phyloP scores from a whole-genome alignment of 441 rosid genomes.

The Gossypium trilobum region DNA sequence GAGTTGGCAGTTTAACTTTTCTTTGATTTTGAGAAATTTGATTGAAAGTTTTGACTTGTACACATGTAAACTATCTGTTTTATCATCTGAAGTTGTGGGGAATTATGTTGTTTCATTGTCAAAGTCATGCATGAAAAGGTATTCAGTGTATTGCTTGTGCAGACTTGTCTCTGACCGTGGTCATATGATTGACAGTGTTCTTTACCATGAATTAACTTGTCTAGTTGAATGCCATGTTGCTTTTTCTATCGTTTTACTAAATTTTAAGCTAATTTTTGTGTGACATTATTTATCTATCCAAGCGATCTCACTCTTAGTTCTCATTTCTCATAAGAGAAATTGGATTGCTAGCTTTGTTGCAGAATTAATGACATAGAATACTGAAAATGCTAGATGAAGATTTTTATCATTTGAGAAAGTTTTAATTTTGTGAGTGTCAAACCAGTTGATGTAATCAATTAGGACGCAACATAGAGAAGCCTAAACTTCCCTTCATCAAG shows the following conservation, averaged over 20 bases:
- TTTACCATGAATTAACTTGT: not conserved
- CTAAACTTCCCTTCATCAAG: no score
- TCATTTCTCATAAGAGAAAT: not conserved
- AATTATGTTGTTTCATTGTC: conserved; percentile 4
- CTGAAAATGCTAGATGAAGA: no score
- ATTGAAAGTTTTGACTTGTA: not conserved
- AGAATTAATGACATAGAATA: no score
- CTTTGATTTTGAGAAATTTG: conserved; percentile 1
- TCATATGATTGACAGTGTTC: not conserved
- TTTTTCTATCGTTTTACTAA: not conserved
- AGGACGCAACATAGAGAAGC: no score
- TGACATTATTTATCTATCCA: not conserved
- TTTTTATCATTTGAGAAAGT: no score
- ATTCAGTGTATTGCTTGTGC: not conserved
- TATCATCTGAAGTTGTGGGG: not conserved
- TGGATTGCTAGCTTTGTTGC: no score
- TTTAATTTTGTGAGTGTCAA: no score
- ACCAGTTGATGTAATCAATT: no score
- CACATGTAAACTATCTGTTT: not conserved
- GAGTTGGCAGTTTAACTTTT: not conserved
- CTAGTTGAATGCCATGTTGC: not conserved
- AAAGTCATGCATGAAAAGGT: not conserved
- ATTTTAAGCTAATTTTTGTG: not conserved
- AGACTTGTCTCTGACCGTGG: not conserved
- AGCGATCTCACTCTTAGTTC: not conserved